Evolutionary conservation across 108 stramenopile genomes (phyloP).

Genomic region (Mayamaea pseudoterrestris): DNA sequence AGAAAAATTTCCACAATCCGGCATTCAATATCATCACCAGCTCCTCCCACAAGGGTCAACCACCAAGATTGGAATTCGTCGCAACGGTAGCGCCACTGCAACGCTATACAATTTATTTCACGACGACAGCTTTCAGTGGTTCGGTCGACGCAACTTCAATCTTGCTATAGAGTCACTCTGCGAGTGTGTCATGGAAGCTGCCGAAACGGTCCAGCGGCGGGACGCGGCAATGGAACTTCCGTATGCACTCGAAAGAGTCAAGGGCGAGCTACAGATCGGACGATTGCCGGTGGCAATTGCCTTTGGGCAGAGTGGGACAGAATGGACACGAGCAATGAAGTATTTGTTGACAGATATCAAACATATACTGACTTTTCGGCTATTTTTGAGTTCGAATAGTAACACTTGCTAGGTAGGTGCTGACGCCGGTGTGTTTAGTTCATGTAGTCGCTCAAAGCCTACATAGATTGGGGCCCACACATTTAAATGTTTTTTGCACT

Average conservation of each 20-base stretch:
- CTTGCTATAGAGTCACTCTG: constrained; percentile 44
- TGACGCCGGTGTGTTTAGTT: too few relatives aligned
- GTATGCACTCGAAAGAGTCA: constrained; percentile 28
- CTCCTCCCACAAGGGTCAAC: constrained; percentile 56
- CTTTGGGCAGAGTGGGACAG: constrained; percentile 13
- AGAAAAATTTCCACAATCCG: constrained; percentile 29
- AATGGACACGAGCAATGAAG: constrained; percentile 70
- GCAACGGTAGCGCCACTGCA: constrained; percentile 1
- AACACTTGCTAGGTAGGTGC: too few relatives aligned
- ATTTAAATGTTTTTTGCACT: too few relatives aligned
- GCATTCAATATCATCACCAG: constrained; percentile 39
- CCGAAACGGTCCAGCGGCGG: constrained; percentile 24
- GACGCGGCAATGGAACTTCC: constrained; percentile 67
- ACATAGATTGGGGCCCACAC: too few relatives aligned
- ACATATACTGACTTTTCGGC: constrained; percentile 38
- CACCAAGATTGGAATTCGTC: constrained; percentile 52
- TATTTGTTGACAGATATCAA: constrained; percentile 75
- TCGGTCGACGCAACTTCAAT: constrained; percentile 71
- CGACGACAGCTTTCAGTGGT: constrained; percentile 28
- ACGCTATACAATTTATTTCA: constrained; percentile 26
- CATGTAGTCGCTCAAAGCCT: too few relatives aligned
- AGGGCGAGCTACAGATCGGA: constrained; percentile 21
- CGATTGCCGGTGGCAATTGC: constrained; percentile 39
- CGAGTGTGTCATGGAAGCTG: constrained; percentile 50
- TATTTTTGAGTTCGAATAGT: too few relatives aligned